These are phyloP conservation scores for Neospermospora avenae DNA, from an alignment of 2,329 filamentous ascomycete genomes.

Conservation along the genomic window DNA sequence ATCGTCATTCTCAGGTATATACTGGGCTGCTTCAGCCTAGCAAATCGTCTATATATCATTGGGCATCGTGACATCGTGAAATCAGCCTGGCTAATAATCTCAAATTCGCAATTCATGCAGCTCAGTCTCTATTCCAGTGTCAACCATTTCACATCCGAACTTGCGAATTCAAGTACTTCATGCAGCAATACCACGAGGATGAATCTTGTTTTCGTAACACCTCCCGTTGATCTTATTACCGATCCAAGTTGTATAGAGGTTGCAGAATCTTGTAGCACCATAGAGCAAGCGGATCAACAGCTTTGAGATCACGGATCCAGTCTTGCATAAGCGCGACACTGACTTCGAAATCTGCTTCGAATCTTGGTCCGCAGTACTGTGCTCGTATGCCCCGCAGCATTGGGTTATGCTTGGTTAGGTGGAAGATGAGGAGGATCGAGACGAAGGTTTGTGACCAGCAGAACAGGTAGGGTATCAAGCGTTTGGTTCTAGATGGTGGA, in stretches of 20 bases:
- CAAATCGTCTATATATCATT: no score
- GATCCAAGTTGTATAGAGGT: slow-evolving; percentile 29
- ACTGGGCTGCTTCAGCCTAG: no score
- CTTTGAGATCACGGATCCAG: slow-evolving; percentile 56
- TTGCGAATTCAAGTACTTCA: background rate
- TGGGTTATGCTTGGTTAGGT: slow-evolving; percentile 50
- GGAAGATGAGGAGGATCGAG: slow-evolving; percentile 54
- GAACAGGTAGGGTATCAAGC: slow-evolving; percentile 56
- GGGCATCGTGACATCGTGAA: no score
- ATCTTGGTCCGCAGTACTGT: slow-evolving; percentile 45
- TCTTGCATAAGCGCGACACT: slow-evolving; percentile 53
- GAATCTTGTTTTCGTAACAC: background rate
- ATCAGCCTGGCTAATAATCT: no score
- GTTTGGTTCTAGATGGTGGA: slow-evolving; percentile 54
- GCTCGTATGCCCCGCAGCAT: slow-evolving; percentile 49
- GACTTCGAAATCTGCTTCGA: slow-evolving; percentile 49
- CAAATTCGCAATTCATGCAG: background rate
- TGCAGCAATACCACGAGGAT: background rate
- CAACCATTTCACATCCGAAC: background rate
- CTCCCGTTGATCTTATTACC: background rate
- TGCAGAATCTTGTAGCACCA: slow-evolving; percentile 42
- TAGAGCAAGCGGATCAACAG: slow-evolving; percentile 49
- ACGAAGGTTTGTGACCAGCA: slow-evolving; percentile 62
- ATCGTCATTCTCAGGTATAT: no score
- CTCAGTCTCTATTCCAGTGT: background rate